Evolutionary conservation across 257 asterid species (phyloP).

Genomic region (Fraxinus cuspidata): DNA sequence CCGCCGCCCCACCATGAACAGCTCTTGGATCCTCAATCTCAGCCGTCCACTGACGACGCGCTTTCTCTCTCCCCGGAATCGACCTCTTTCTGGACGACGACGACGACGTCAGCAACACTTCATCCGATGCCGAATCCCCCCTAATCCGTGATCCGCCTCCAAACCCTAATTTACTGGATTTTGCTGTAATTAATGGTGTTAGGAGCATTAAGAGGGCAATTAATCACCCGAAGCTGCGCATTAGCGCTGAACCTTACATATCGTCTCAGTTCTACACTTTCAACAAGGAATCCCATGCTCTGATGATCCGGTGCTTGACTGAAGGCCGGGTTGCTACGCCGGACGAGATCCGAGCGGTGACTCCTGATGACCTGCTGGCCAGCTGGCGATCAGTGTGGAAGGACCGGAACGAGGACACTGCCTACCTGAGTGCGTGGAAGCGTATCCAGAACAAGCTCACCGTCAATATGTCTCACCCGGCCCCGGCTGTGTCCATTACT

Average conservation of each 20-base stretch:
- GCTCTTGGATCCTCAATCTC: no score
- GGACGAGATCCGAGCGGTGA: conserved; percentile 81
- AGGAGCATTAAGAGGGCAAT: conserved; percentile 26
- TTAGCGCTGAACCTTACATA: conserved; percentile 72
- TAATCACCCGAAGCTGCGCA: conserved; percentile 28
- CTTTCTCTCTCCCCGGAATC: no score
- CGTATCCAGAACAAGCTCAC: conserved; percentile 91
- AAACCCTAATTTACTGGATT: conserved; percentile 57
- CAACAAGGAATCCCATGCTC: conserved; percentile 72
- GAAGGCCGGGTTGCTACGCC: conserved; percentile 78
- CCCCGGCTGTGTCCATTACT: conserved; percentile 24
- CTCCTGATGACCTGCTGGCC: conserved; percentile 64
- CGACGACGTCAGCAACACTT: conserved; percentile 68
- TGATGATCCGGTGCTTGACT: conserved; percentile 75
- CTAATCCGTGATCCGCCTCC: conserved; percentile 29
- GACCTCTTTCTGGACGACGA: conserved; percentile 44
- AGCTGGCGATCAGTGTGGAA: no score
- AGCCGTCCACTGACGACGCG: no score
- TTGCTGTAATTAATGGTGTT: conserved; percentile 9
- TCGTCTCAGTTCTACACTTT: conserved; percentile 95
- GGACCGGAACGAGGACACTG: conserved; percentile 94
- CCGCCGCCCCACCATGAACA: no score
- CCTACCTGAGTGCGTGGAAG: conserved; percentile 91
- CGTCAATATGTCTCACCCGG: conserved; percentile 32
- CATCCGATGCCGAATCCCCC: conserved; percentile 70